Conservation (phyloP, 78 protist genomes). For the Trichosphaerium sp. region DNA sequence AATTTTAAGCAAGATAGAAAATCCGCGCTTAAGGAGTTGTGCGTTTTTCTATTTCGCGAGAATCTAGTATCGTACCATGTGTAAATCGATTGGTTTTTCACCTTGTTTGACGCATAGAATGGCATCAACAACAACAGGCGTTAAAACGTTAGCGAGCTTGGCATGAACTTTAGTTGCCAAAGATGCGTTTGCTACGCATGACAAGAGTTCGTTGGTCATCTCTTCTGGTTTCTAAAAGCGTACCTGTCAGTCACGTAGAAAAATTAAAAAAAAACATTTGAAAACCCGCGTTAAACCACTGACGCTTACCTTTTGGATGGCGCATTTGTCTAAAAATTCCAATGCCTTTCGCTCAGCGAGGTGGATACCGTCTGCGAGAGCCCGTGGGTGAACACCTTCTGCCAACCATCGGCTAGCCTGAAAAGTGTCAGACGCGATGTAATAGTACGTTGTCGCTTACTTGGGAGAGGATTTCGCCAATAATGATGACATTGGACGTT, state of each 20-base stretch:
- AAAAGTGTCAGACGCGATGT: background rate
- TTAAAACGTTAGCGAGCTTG: slow-evolving; percentile 66
- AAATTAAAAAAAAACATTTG: too few relatives aligned
- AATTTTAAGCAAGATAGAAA: too few relatives aligned
- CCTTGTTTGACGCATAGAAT: slow-evolving; percentile 58
- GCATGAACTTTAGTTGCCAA: slow-evolving; percentile 79
- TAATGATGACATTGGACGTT: slow-evolving; percentile 88
- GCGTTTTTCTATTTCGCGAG: background rate
- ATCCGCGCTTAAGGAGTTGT: too few relatives aligned
- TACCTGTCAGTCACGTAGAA: too few relatives aligned
- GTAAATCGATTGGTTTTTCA: slow-evolving; percentile 80
- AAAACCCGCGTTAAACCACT: too few relatives aligned
- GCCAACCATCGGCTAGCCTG: slow-evolving; percentile 49
- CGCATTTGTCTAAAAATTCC: slow-evolving; percentile 49
- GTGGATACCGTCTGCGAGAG: slow-evolving; percentile 87
- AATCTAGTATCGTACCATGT: slow-evolving; percentile 77
- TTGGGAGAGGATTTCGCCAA: slow-evolving; percentile 92
- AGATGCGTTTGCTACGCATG: slow-evolving; percentile 82
- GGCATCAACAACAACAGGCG: slow-evolving; percentile 88
- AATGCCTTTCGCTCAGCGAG: slow-evolving; percentile 77
- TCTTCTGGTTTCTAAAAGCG: too few relatives aligned
- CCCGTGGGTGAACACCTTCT: slow-evolving; percentile 98
- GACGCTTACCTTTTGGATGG: too few relatives aligned
- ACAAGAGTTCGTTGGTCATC: slow-evolving; percentile 73
- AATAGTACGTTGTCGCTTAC: background rate